Evolutionary conservation across 164 flowering plant species (phyloP).

Genomic region (Buxus sempervirens): DNA sequence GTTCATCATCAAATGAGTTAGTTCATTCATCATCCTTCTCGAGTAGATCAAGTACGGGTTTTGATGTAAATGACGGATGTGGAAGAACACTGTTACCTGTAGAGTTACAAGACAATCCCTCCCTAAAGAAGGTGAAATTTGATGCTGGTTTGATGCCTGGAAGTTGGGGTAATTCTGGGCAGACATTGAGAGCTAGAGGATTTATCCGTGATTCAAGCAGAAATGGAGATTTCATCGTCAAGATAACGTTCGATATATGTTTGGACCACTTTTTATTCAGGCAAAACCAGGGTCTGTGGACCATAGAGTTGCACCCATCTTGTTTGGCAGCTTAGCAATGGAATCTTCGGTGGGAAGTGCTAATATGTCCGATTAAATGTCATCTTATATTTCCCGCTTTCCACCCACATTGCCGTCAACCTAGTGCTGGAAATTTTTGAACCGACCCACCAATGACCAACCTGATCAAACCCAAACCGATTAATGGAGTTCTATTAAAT

Average conservation of each 20-base stretch:
- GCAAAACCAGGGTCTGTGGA: slow-evolving; percentile 85
- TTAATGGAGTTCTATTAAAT: too few relatives aligned
- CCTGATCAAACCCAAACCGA: too few relatives aligned
- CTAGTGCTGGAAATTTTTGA: too few relatives aligned
- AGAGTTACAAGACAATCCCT: slow-evolving; percentile 62
- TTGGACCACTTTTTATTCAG: slow-evolving; percentile 94
- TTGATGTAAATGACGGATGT: slow-evolving; percentile 66
- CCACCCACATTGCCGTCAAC: too few relatives aligned
- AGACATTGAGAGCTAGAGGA: slow-evolving; percentile 59
- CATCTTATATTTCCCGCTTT: slow-evolving; percentile 1
- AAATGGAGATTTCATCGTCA: slow-evolving; percentile 47
- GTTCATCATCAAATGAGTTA: slow-evolving; percentile 47
- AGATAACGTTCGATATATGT: slow-evolving; percentile 66
- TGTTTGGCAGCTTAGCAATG: slow-evolving; percentile 30
- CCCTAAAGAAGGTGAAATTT: slow-evolving; percentile 74
- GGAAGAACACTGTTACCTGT: slow-evolving; percentile 81
- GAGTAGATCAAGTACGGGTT: slow-evolving; percentile 55
- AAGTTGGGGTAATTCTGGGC: slow-evolving; percentile 90
- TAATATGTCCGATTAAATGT: slow-evolving; percentile 33
- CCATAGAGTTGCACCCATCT: slow-evolving; percentile 48
- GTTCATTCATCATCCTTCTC: slow-evolving; percentile 46
- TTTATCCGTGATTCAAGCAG: slow-evolving; percentile 54
- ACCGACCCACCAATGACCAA: too few relatives aligned
- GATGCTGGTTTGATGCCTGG: slow-evolving; percentile 65
- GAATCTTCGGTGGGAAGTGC: slow-evolving; percentile 49